A percentile compares a stretch with the other conserved stretches of the same genome.
phyloP scores from a whole-genome alignment of 441 rosid species.

The Croton setiger region DNA sequence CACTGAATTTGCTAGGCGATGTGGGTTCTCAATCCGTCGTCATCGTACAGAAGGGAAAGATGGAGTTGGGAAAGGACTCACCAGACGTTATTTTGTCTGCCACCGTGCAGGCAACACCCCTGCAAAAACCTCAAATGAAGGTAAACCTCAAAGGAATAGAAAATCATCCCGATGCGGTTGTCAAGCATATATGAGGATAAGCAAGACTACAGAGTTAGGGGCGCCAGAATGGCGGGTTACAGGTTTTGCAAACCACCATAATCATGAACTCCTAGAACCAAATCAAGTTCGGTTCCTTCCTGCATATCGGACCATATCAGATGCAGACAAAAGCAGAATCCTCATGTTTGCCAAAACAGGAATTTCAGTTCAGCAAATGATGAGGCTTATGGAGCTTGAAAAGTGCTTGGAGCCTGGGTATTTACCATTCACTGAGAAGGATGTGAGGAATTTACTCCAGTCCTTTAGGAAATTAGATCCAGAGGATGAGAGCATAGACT shows the following conservation, averaged over 20 bases:
- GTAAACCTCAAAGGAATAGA: conserved; percentile 85
- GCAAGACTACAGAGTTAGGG: conserved; percentile 73
- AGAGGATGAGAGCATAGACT: conserved; percentile 84
- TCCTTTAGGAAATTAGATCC: conserved; percentile 79
- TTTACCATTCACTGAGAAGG: conserved; percentile 93
- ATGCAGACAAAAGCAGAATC: conserved; percentile 81
- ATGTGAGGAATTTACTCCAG: conserved; percentile 94
- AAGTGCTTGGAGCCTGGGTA: conserved; percentile 94
- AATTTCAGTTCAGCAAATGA: conserved; percentile 96
- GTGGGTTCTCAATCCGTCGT: conserved; percentile 93
- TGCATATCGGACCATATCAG: conserved; percentile 93
- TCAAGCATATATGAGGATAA: conserved; percentile 84
- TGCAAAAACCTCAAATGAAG: conserved; percentile 53
- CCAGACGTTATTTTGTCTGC: conserved; percentile 93
- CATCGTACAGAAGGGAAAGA: conserved; percentile 98
- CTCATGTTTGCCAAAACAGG: conserved; percentile 97
- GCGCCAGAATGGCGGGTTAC: conserved; percentile 90
- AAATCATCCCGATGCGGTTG: conserved; percentile 95
- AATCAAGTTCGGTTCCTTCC: conserved; percentile 97
- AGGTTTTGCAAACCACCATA: conserved; percentile 86
- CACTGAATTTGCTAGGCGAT: conserved; percentile 74
- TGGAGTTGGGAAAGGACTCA: conserved; percentile 95
- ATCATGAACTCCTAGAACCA: conserved; percentile 84
- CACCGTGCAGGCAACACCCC: conserved; percentile 99
- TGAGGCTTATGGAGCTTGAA: conserved; percentile 98